Conservation (phyloP, 441 rosid genomes). For the Macaranga tanarius region DNA sequence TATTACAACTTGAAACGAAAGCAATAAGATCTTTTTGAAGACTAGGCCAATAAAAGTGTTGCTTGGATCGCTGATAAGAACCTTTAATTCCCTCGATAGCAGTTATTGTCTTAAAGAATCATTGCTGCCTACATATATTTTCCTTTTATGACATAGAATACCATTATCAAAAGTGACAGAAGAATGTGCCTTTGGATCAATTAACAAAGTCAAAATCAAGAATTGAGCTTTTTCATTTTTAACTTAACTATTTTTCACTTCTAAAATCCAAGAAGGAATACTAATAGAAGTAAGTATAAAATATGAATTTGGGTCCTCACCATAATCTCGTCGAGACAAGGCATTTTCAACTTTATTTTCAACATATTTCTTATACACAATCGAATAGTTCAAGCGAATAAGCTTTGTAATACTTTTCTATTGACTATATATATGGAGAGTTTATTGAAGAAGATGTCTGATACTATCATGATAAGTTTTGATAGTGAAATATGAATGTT, state of each 20-base stretch:
- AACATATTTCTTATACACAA: neutral
- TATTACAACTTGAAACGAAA: neutral
- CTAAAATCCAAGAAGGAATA: neutral
- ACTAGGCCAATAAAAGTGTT: neutral
- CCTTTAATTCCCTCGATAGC: neutral
- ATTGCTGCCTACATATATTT: neutral
- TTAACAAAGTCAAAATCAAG: too few relatives aligned
- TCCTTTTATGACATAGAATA: neutral
- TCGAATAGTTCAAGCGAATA: neutral
- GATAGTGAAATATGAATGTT: neutral
- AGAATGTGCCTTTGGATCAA: too few relatives aligned
- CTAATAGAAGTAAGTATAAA: neutral
- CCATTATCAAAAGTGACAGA: too few relatives aligned
- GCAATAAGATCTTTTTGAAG: fast-evolving
- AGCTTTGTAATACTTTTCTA: neutral
- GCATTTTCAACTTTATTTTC: neutral
- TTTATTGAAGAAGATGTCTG: neutral
- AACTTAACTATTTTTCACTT: neutral
- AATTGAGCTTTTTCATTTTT: too few relatives aligned
- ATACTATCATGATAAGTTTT: constrained; percentile 8
- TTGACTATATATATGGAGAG: neutral
- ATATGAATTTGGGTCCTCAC: too few relatives aligned
- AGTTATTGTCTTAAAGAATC: neutral
- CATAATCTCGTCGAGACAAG: neutral
- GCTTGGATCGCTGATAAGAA: too few relatives aligned